Conservation (phyloP, 495 filamentous ascomycete genomes). For the Bathelium albidoporum region DNA sequence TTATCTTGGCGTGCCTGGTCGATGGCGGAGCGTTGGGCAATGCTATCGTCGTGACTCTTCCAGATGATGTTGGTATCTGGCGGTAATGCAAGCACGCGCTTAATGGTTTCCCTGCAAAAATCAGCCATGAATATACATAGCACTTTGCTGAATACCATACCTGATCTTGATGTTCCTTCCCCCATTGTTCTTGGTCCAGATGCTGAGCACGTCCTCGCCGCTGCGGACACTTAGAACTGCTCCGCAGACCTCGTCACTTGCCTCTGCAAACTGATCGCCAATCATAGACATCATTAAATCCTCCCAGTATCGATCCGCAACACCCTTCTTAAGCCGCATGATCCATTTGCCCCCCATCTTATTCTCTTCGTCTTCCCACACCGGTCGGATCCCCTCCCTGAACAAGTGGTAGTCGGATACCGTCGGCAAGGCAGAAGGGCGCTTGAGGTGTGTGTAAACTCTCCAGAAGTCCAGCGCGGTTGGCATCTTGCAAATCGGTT, state of each 20-base stretch:
- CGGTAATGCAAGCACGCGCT: slow-evolving; percentile 74
- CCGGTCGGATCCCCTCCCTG: slow-evolving; percentile 89
- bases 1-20: slow-evolving; percentile 33
- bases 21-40: slow-evolving; percentile 29
- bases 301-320: slow-evolving; percentile 96
- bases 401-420: slow-evolving; percentile 98
- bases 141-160: slow-evolving; percentile 39
- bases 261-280: slow-evolving; percentile 91
- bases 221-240: slow-evolving; percentile 87
- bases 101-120: slow-evolving; percentile 70
- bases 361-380: slow-evolving; percentile 98
- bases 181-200: slow-evolving; percentile 90
- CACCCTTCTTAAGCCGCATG: slow-evolving; percentile 88
- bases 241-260: slow-evolving; percentile 88
- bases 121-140: background rate
- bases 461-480: slow-evolving; percentile 87
- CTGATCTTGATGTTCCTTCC: slow-evolving; percentile 93
- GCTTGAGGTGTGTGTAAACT: slow-evolving; percentile 84
- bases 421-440: slow-evolving; percentile 74
- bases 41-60: slow-evolving; percentile 70
- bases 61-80: slow-evolving; percentile 82
- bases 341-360: slow-evolving; percentile 96
- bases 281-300: slow-evolving; percentile 84
- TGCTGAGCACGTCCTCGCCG: slow-evolving; percentile 92
- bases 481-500: slow-evolving; percentile 68